These are phyloP conservation scores for Eragrostis curvula DNA, from an alignment of 176 grass and related monocot species.

Conservation along the genomic window DNA sequence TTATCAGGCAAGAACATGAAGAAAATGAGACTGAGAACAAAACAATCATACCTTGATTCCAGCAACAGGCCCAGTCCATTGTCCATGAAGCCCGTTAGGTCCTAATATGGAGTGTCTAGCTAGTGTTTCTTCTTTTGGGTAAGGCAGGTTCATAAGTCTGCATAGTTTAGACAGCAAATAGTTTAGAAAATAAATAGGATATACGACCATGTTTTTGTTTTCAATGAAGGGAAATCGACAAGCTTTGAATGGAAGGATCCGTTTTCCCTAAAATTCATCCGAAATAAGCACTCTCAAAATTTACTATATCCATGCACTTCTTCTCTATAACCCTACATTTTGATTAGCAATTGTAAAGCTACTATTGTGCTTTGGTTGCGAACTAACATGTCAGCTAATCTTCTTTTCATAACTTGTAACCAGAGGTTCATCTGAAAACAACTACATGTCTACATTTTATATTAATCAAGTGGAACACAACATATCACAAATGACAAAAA, in stretches of 20 bases:
- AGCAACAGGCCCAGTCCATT: conserved; percentile 70
- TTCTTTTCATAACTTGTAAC: not conserved
- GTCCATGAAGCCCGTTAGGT: conserved; percentile 80
- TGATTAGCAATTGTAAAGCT: conserved; percentile 35
- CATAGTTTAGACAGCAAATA: conserved; percentile 43
- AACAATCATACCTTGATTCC: conserved; percentile 76
- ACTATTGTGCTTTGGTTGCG: conserved; percentile 11
- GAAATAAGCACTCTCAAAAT: not conserved
- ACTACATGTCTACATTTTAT: conserved; percentile 4
- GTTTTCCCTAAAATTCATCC: not conserved
- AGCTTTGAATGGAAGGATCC: not conserved
- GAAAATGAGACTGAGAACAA: conserved; percentile 28
- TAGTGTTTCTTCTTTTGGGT: conserved; percentile 96
- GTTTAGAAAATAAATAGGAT: too few species aligned
- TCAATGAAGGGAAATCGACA: not conserved
- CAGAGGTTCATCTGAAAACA: conserved; percentile 2
- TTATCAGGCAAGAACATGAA: conserved; percentile 27
- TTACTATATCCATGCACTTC: conserved; percentile 6
- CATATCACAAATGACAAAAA: conserved; percentile 26
- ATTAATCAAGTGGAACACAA: conserved; percentile 25
- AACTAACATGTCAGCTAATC: conserved; percentile 36
- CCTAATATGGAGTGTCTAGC: conserved; percentile 99
- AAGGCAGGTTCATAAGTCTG: conserved; percentile 75
- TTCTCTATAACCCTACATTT: not conserved
- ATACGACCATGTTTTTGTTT: not conserved